Conservation (phyloP, 2,329 filamentous ascomycete species). For the Thelonectria olida region DNA sequence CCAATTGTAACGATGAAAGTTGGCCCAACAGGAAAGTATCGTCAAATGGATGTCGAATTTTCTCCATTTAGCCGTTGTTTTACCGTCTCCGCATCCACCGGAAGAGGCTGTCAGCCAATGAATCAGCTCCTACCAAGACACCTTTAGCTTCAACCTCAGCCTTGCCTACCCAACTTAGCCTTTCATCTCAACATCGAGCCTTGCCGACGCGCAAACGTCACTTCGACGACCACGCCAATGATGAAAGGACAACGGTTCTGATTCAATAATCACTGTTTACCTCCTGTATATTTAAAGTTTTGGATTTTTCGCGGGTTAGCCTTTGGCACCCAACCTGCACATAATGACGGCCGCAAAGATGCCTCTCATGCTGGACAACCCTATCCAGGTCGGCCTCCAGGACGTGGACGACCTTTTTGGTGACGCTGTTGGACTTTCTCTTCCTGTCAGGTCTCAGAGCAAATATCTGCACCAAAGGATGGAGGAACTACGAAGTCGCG, state of each 20-base stretch:
- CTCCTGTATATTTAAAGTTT: constrained; percentile 27
- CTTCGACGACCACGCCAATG: constrained; percentile 19
- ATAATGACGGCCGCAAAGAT: constrained; percentile 52
- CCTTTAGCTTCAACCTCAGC: constrained; percentile 36
- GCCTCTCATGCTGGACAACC: constrained; percentile 53
- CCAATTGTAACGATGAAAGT: background rate
- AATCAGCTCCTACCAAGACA: constrained; percentile 2
- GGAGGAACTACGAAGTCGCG: constrained; percentile 78
- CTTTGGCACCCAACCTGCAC: constrained; percentile 28
- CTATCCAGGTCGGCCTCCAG: constrained; percentile 62
- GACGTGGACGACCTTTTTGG: constrained; percentile 81
- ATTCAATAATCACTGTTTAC: constrained; percentile 13
- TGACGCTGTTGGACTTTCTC: constrained; percentile 69
- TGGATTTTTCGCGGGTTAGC: constrained; percentile 3
- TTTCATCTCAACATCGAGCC: constrained; percentile 24
- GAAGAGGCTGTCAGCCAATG: constrained; percentile 25
- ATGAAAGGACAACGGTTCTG: constrained; percentile 27
- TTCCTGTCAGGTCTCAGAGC: constrained; percentile 54
- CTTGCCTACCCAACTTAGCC: constrained; percentile 24
- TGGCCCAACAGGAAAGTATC: background rate
- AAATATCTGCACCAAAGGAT: constrained; percentile 78
- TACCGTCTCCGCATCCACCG: constrained; percentile 31
- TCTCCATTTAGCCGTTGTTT: constrained; percentile 29
- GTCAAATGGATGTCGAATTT: constrained; percentile 19
- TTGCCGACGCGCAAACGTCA: constrained; percentile 12